Conservation (phyloP, 331 rosid genomes). For the Phaseolus coccineus region DNA sequence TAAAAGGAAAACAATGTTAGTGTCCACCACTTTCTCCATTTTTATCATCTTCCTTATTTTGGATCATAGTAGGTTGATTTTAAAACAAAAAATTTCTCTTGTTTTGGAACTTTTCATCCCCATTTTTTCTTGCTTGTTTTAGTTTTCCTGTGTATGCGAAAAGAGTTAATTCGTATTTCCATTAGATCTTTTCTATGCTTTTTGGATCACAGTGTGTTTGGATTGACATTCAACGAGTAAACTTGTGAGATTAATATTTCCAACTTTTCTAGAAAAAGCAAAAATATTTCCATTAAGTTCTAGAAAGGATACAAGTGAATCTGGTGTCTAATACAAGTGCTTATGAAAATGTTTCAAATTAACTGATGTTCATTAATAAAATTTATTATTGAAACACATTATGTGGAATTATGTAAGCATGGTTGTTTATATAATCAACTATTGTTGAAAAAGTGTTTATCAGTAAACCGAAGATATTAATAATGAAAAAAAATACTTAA, state of each 20-base stretch:
- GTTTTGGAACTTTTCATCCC: neutral
- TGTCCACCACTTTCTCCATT: conserved; percentile 6
- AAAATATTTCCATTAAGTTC: neutral
- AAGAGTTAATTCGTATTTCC: neutral
- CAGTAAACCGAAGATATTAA: too few species aligned
- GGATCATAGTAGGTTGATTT: neutral
- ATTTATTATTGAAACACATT: too few species aligned
- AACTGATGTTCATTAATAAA: too few species aligned
- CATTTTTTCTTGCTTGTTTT: neutral
- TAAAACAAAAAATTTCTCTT: neutral
- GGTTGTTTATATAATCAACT: too few species aligned
- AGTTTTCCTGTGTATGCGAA: neutral
- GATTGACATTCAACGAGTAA: neutral
- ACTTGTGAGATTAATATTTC: neutral
- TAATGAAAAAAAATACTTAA: too few species aligned
- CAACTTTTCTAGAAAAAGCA: neutral
- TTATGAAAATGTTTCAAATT: too few species aligned
- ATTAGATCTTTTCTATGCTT: neutral
- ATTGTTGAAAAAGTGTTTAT: too few species aligned
- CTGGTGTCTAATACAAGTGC: too few species aligned
- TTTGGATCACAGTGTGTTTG: neutral
- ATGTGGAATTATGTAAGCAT: too few species aligned
- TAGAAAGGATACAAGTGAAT: neutral
- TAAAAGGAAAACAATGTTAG: neutral
- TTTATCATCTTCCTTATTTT: conserved; percentile 10